phyloP scores from a whole-genome alignment of 2,329 filamentous ascomycete species.

The Trichophyton benhamiae region DNA sequence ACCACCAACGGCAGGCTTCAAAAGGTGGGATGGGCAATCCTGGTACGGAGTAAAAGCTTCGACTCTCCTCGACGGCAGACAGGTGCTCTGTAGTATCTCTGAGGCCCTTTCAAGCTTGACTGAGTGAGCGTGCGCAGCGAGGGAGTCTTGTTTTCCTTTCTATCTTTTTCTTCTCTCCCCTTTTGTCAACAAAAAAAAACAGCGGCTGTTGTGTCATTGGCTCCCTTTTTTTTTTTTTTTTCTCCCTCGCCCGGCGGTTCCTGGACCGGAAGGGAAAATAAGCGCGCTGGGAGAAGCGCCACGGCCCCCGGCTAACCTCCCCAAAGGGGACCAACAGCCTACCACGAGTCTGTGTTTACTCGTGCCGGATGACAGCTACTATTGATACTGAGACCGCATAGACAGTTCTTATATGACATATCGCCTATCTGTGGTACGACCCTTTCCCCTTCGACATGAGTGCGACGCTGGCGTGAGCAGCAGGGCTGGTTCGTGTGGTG shows the following conservation, averaged over 20 bases:
- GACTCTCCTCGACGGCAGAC: neutral
- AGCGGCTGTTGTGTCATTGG: neutral
- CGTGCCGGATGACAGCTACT: no score
- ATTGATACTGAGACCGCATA: neutral
- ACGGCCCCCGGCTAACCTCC: neutral
- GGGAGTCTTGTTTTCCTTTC: neutral
- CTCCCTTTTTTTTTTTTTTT: neutral
- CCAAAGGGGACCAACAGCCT: neutral
- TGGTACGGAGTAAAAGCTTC: neutral
- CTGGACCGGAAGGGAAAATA: neutral
- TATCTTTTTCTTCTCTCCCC: neutral
- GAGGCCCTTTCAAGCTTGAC: neutral
- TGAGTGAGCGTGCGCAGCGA: neutral
- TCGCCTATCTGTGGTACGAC: neutral
- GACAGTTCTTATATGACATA: neutral
- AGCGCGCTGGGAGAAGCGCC: neutral
- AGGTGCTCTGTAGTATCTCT: neutral
- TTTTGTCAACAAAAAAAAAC: slow-evolving; percentile 1
- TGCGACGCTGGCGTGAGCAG: neutral
- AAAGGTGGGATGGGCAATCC: neutral
- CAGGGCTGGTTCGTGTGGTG: neutral
- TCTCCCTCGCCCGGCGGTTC: neutral
- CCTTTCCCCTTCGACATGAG: neutral
- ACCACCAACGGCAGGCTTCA: neutral
- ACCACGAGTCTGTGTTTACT: neutral